These are phyloP conservation scores for Coleophoma crateriformis DNA, from an alignment of 2,329 filamentous ascomycete species.

Conservation along the genomic window DNA sequence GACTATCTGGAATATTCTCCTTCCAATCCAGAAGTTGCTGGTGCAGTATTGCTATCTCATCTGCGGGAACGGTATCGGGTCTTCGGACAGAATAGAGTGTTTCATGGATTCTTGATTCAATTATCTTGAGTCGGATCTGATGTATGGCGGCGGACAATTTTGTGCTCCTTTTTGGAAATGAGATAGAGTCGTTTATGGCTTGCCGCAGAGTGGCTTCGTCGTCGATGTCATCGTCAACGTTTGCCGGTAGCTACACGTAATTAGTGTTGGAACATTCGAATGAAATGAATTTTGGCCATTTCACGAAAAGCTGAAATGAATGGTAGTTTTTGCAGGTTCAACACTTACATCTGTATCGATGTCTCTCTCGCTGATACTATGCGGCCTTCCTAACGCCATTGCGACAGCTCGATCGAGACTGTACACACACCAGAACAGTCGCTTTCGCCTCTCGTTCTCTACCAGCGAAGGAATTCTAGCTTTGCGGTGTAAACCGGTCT, in stretches of 20 bases:
- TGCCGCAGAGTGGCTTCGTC: background rate
- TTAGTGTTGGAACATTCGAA: background rate
- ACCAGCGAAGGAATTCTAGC: slow-evolving; percentile 4
- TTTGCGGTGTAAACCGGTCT: slow-evolving; percentile 11
- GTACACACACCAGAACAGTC: slow-evolving; percentile 29
- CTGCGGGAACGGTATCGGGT: background rate
- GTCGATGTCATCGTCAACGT: background rate
- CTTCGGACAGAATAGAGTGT: background rate
- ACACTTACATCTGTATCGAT: slow-evolving; percentile 22
- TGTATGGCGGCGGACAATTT: background rate
- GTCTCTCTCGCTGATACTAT: slow-evolving; percentile 27
- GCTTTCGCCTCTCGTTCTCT: slow-evolving; percentile 21
- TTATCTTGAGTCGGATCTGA: background rate
- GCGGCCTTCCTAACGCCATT: slow-evolving; percentile 26
- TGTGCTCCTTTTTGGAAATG: background rate
- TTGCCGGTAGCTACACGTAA: background rate
- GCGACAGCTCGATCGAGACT: slow-evolving; percentile 27
- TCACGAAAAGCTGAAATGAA: too few relatives aligned
- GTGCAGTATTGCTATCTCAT: background rate
- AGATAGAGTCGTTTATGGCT: background rate
- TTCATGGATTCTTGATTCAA: slow-evolving; percentile 2
- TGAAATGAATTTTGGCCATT: too few relatives aligned
- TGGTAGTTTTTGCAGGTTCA: background rate
- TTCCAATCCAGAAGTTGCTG: slow-evolving; percentile 1
- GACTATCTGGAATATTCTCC: slow-evolving; percentile 1